These are phyloP conservation scores for Didymella keratinophila DNA, from an alignment of 2,329 filamentous ascomycete genomes.

Conservation along the genomic window DNA sequence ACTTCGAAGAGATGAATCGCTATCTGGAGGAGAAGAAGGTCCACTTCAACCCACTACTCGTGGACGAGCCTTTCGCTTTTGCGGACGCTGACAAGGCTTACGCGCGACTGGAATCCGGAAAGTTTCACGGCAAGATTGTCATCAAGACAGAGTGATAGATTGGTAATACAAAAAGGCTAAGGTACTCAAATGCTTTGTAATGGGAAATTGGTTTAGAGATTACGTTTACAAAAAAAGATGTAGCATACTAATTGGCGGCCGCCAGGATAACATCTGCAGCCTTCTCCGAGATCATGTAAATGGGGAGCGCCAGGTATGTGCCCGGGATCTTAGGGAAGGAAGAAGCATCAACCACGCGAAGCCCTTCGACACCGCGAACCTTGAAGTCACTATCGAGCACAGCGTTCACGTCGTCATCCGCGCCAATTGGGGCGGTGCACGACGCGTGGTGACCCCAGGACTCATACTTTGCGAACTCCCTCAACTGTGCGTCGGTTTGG, in stretches of 20 bases:
- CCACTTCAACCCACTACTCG: not conserved
- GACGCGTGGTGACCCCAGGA: constrained; percentile 63
- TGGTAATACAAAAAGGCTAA: not conserved
- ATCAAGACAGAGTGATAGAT: constrained; percentile 4
- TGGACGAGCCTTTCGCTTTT: constrained; percentile 5
- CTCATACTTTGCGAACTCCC: constrained; percentile 30
- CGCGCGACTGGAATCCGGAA: constrained; percentile 1
- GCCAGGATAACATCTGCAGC: constrained; percentile 65
- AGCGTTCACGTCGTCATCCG: constrained; percentile 57
- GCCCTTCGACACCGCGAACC: constrained; percentile 60
- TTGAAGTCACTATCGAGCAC: constrained; percentile 62
- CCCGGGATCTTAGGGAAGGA: constrained; percentile 55
- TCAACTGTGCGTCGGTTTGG: constrained; percentile 54
- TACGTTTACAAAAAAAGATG: not conserved
- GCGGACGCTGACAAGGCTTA: constrained; percentile 5
- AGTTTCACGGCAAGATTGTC: constrained; percentile 5
- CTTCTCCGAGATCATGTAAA: constrained; percentile 68
- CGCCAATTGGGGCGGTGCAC: constrained; percentile 66
- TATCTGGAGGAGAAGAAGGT: constrained; percentile 11
- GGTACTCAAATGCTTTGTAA: not conserved
- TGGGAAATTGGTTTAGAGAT: not conserved
- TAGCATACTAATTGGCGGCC: not conserved
- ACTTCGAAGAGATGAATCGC: constrained; percentile 13
- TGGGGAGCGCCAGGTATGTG: constrained; percentile 61
- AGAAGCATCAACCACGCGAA: constrained; percentile 57